Percentiles rank a stretch among this genome's conserved stretches.
phyloP scores from a whole-genome alignment of 2,329 filamentous ascomycete genomes.

The Fusarium clavum region DNA sequence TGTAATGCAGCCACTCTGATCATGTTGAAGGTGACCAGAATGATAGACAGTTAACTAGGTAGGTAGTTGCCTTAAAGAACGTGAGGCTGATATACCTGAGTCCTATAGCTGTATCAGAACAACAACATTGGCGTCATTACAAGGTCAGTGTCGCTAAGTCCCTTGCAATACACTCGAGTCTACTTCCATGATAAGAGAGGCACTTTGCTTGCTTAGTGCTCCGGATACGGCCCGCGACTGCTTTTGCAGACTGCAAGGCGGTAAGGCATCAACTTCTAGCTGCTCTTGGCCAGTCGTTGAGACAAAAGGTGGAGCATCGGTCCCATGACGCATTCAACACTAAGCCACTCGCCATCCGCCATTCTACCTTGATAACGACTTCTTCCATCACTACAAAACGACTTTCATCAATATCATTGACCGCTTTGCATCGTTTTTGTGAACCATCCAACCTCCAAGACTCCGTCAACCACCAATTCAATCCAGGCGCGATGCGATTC shows the following conservation, averaged over 20 bases:
- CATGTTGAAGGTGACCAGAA: background rate
- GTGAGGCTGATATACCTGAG: background rate
- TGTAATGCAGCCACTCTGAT: constrained; percentile 2
- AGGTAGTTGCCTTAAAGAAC: background rate
- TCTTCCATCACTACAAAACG: constrained; percentile 33
- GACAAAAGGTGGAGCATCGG: constrained; percentile 44
- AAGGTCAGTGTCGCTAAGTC: constrained; percentile 6
- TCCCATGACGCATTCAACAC: constrained; percentile 55
- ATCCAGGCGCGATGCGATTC: constrained; percentile 50
- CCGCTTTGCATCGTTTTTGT: constrained; percentile 4
- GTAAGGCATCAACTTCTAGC: constrained; percentile 43
- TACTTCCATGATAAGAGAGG: constrained; percentile 22
- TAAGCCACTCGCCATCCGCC: constrained; percentile 45
- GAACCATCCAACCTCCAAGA: background rate
- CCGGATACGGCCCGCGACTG: constrained; percentile 28
- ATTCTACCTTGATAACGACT: constrained; percentile 43
- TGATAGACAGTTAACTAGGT: background rate
- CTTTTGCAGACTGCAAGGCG: constrained; percentile 32
- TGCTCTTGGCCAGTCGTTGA: constrained; percentile 26
- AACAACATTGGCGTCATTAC: constrained; percentile 3
- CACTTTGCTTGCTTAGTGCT: constrained; percentile 23
- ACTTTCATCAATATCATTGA: constrained; percentile 20
- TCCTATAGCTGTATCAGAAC: background rate
- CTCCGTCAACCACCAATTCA: background rate
- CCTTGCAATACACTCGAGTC: constrained; percentile 3